Evolutionary conservation across 176 grass and related monocot genomes (phyloP).

Genomic region (Hordeum vulgare): MorexV3_pseudomolecules_assembly NC_058524.1:10043992-10044491

Average conservation of each 20-base stretch:
- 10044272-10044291: neutral
- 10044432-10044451: neutral
- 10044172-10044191: slow-evolving; percentile 65
- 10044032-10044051: neutral
- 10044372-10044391: neutral
- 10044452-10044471: neutral
- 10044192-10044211: slow-evolving; percentile 73
- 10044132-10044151: slow-evolving; percentile 82
- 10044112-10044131: slow-evolving; percentile 76
- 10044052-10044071: neutral
- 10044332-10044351: neutral
- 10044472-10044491: neutral
- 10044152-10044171: slow-evolving; percentile 73
- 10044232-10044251: slow-evolving; percentile 84
- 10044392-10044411: neutral
- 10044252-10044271: slow-evolving; percentile 23
- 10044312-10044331: neutral
- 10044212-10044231: slow-evolving; percentile 72
- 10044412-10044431: neutral
- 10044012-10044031: slow-evolving; percentile 55
- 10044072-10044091: neutral
- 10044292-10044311: neutral
- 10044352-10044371: neutral
- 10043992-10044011: slow-evolving; percentile 64
- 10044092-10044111: neutral